Base-by-base conservation (phyloP, 2,329 filamentous ascomycete species). In the Sordariomycetes sp. region DNA sequence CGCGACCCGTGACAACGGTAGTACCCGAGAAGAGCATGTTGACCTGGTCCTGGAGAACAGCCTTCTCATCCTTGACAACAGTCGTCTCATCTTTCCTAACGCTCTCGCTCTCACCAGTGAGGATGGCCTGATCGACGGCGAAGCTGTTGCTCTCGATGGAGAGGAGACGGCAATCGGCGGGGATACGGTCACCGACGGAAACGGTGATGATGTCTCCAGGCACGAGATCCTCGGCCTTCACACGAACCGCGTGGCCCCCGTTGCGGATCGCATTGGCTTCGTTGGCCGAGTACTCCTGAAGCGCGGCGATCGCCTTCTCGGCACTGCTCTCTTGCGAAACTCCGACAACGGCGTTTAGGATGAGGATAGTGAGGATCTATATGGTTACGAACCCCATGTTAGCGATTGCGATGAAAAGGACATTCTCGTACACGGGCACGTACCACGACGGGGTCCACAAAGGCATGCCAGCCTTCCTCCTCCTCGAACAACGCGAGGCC, bases 21-120 rank as follows among this genome's bases (percentile, higher is more conserved):
- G 95, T 99, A 65, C 95, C 95, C 1, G 95, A 99, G 74, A 99
- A 99, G 60, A 99, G 80, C 82, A 96, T 96, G 72, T 99, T 99
- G 75, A 87, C 75, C 75, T 97, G 94, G 69, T 99, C 94, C 75
- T 99, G 94, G 74, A 96, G 90, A 63, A 99, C 95, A 52, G 92
- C 91, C 72, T 87, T 85, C 52, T 80, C 75, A 67, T 97, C 94
- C 63, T 81, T 76, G 62, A 97, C 76, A 4, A 83, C 72, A 6
- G 79, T 76, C 2, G 69, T 69, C 54, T 79, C 80, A 65, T 92
- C 89, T 74, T 99, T 99, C 68, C 85, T 81, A 55, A 99, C 92
- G 69, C 92, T 97, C 75, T 97, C 91, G 69, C 92, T 96, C 75
- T 99, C 94, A 66, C 94, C 94, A 0, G 94, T 99, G 66, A 99